Evolutionary conservation across 176 grass and related monocot species (phyloP), one percentile per base, ranked within the genome.

Genomic region (Pontederia crassipes): DNA sequence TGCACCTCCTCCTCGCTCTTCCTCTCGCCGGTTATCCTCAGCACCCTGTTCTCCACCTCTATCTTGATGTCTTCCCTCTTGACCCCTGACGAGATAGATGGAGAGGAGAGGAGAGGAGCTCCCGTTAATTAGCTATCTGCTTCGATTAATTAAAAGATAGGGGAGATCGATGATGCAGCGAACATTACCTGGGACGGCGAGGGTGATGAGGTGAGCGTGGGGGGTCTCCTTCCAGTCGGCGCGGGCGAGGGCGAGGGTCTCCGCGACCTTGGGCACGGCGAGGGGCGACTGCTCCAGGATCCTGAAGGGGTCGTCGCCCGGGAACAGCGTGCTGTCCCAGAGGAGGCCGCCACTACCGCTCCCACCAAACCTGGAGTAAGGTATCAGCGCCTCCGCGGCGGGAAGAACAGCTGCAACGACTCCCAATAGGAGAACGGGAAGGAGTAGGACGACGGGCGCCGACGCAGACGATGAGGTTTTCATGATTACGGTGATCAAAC

Each of bases 201-300:
- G 40, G 59, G 65, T 17, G 61, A 88, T 77, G 6, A 88, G 46
- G 60, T 83, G 80, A 13, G 69, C 85, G 11, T 71, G 69, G 0
- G 77, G 61, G 0, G 85, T 83, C 77, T 88, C 85, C 74, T 88
- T 88, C 85, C 85, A 88, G 59, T 88, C 80, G 58, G 72, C 78
- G 8, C 65, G 67, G 9, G 74, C 80, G 32, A 88, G 74, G 0
- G 69, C 57, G 49, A 83, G 13, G 0, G 16, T 10, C 10, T 62
- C 13, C 1, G 24, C 54, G 8, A 45, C 26, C 14, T 55, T 58
- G 18, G 62, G 35, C 48, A 61, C 0, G 55, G 68, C 20, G 54
- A 80, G 46, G 2, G 77, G 74, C 15, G 77, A 62, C 52, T 83
- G 80, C 77, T 88, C 77, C 10, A 88, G 56, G 32, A 80, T 49